A percentile compares a stretch with the other conserved stretches of the same genome.
phyloP scores from a whole-genome alignment of 2,329 filamentous ascomycete genomes.

The Penicillium crustosum region DNA sequence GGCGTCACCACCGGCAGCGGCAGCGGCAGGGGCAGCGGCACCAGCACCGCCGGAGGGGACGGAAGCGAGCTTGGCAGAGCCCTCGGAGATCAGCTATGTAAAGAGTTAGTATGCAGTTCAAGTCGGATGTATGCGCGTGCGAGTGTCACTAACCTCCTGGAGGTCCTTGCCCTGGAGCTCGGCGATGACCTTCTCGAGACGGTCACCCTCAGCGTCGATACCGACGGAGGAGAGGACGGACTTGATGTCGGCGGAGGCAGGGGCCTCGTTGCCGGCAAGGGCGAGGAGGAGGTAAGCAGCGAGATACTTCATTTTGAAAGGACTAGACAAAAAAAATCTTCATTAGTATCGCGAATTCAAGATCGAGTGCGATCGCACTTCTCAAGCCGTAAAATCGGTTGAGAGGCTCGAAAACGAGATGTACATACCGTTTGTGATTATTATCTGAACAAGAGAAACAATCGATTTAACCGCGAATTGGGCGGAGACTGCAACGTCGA shows the following conservation, averaged over 20 bases:
- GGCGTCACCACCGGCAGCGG: slow-evolving; percentile 66
- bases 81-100: slow-evolving; percentile 80
- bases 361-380: slow-evolving; percentile 7
- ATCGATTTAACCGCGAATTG: slow-evolving; percentile 99
- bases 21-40: slow-evolving; percentile 48
- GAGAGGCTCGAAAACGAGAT: background rate
- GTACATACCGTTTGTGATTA: slow-evolving; percentile 32
- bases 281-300: slow-evolving; percentile 97
- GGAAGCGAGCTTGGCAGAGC: slow-evolving; percentile 91
- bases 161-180: slow-evolving; percentile 71
- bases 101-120: slow-evolving; percentile 17
- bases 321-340: slow-evolving; percentile 17
- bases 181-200: slow-evolving; percentile 79
- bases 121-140: background rate
- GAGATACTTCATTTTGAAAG: slow-evolving; percentile 96
- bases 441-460: slow-evolving; percentile 63
- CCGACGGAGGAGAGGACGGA: slow-evolving; percentile 87
- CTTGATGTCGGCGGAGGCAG: slow-evolving; percentile 84
- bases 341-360: slow-evolving; percentile 22
- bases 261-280: slow-evolving; percentile 87
- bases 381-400: background rate
- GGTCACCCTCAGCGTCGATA: slow-evolving; percentile 87
- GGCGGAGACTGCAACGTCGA: slow-evolving; percentile 99
- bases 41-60: slow-evolving; percentile 85
- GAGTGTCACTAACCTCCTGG: slow-evolving; percentile 69